Conservation (phyloP, 495 filamentous ascomycete genomes). For the Hypoxylon fragiforme region DNA sequence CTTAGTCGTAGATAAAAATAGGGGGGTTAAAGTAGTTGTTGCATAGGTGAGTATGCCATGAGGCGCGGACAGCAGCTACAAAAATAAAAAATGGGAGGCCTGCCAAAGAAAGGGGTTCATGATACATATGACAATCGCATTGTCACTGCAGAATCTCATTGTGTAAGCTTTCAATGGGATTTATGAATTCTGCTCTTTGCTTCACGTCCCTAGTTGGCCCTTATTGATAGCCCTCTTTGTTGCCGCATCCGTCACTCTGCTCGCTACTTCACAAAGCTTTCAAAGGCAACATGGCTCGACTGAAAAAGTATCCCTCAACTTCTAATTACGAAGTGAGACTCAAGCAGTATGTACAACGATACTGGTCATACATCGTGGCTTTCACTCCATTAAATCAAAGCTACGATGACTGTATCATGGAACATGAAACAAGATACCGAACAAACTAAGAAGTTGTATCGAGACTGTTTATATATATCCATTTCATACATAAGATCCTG, state of each 20-base stretch:
- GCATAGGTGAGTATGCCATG: too few species aligned
- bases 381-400: too few species aligned
- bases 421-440: background rate
- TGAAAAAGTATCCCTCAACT: background rate
- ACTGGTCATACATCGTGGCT: background rate
- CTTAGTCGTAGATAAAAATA: too few species aligned
- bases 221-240: conserved; percentile 6
- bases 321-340: background rate
- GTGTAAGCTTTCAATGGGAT: background rate
- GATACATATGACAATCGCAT: background rate
- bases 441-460: background rate
- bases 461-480: too few species aligned
- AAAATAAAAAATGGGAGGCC: background rate
- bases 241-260: conserved; percentile 13
- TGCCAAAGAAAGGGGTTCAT: background rate
- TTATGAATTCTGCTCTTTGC: background rate
- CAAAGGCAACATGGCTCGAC: conserved; percentile 1
- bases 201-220: background rate
- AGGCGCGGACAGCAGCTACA: background rate
- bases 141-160: background rate
- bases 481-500: too few species aligned
- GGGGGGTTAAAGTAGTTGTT: too few species aligned
- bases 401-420: too few species aligned
- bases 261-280: background rate
- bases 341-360: background rate